A percentile compares a stretch with the other conserved stretches of the same genome.
phyloP scores from a whole-genome alignment of 2,329 filamentous ascomycete species.

The Botrytis elliptica region DNA sequence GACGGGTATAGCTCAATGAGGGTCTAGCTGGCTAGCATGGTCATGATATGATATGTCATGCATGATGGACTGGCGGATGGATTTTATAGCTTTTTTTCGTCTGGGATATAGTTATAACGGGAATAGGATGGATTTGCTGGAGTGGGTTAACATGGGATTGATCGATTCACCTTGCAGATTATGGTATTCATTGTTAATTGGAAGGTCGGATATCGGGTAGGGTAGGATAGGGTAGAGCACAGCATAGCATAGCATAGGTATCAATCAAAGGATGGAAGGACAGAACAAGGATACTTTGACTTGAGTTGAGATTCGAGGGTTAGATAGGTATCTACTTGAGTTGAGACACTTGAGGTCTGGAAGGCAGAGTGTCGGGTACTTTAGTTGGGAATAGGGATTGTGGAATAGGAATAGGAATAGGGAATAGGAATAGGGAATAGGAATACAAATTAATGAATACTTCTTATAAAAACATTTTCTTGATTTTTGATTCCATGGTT shows the following conservation, averaged over 20 bases:
- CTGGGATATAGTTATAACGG: neutral
- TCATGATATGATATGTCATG: constrained; percentile 11
- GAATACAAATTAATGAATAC: too few relatives aligned
- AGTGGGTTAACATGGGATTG: neutral
- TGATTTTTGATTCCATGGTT: too few relatives aligned
- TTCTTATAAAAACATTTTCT: too few relatives aligned
- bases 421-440: too few relatives aligned
- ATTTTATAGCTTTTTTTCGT: neutral
- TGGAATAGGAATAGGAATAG: too few relatives aligned
- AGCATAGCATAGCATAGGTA: neutral
- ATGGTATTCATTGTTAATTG: neutral
- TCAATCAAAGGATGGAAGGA: neutral
- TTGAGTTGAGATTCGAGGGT: neutral
- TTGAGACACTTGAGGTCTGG: neutral
- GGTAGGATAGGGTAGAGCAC: neutral
- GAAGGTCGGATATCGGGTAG: neutral
- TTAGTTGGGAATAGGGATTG: too few relatives aligned
- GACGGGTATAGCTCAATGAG: neutral
- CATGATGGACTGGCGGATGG: neutral
- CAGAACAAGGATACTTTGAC: neutral
- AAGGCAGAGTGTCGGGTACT: too few relatives aligned
- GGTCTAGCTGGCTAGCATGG: constrained; percentile 2
- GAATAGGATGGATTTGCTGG: neutral
- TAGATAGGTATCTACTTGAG: neutral
- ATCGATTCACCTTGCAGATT: neutral